Evolutionary conservation across 495 filamentous ascomycete genomes (phyloP).

Genomic region (Oidiodendron maius): DNA sequence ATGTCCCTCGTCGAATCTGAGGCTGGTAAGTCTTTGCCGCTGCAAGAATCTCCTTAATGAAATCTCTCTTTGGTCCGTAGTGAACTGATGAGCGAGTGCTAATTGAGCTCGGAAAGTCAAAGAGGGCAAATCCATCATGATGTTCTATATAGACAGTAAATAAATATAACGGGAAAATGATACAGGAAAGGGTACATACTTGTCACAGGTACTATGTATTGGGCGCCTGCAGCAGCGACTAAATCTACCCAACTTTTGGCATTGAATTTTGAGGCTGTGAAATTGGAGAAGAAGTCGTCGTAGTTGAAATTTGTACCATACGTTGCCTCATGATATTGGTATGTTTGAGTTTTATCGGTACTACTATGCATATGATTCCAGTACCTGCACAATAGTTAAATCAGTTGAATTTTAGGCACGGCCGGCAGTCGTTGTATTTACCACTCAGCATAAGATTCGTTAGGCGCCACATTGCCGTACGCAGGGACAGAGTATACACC

Average conservation of each 20-base stretch:
- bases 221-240: slow-evolving; percentile 44
- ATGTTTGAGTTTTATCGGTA: slow-evolving; percentile 21
- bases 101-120: slow-evolving; percentile 51
- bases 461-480: slow-evolving; percentile 44
- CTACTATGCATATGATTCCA: slow-evolving; percentile 3
- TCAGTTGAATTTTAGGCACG: no score
- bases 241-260: slow-evolving; percentile 52
- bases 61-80: slow-evolving; percentile 35
- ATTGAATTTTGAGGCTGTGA: slow-evolving; percentile 42
- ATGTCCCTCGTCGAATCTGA: slow-evolving; percentile 37
- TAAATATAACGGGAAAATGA: no score
- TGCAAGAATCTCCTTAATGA: slow-evolving; percentile 40
- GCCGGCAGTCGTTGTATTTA: no score
- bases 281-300: slow-evolving; percentile 50
- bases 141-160: no score
- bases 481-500: slow-evolving; percentile 47
- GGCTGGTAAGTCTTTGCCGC: slow-evolving; percentile 44
- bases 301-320: slow-evolving; percentile 46
- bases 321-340: slow-evolving; percentile 41
- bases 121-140: slow-evolving; percentile 30
- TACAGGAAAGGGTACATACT: no score
- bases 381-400: no score
- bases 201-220: slow-evolving; percentile 48
- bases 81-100: slow-evolving; percentile 29
- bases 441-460: slow-evolving; percentile 52